phyloP scores from a whole-genome alignment of 805 yeast species.

The Myxozyma geophila region DNA sequence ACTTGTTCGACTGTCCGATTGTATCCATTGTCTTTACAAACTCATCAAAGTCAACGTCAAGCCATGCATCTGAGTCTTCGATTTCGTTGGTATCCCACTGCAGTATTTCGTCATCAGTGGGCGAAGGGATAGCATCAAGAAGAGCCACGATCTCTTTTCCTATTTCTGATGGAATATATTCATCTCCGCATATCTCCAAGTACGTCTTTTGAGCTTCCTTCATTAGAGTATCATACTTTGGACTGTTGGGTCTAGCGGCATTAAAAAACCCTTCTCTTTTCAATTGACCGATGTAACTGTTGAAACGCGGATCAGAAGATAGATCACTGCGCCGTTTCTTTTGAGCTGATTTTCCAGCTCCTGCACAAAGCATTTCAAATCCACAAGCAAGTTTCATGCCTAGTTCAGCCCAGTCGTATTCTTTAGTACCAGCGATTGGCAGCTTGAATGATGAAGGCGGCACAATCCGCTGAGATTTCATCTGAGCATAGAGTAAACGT shows the following conservation, averaged over 20 bases:
- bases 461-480: conserved; percentile 33
- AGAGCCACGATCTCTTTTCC: conserved; percentile 14
- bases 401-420: conserved; percentile 28
- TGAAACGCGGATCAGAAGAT: conserved; percentile 24
- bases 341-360: conserved; percentile 16
- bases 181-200: conserved; percentile 17
- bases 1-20: neutral
- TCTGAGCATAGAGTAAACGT: conserved; percentile 38
- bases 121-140: conserved; percentile 6
- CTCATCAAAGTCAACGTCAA: conserved; percentile 34
- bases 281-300: conserved; percentile 17
- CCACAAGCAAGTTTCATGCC: conserved; percentile 40
- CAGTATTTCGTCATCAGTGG: conserved; percentile 28
- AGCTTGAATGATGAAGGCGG: conserved; percentile 28
- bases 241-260: conserved; percentile 28
- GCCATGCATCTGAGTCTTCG: conserved; percentile 38
- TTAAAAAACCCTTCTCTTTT: conserved; percentile 34
- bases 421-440: conserved; percentile 12
- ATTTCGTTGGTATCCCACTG: conserved; percentile 30
- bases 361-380: conserved; percentile 37
- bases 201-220: conserved; percentile 32
- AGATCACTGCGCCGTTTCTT: conserved; percentile 17
- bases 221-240: conserved; percentile 17
- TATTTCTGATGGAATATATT: conserved; percentile 13
- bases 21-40: conserved; percentile 30